Evolutionary conservation across 768 basidiomycete genomes (phyloP).

Genomic region (Phanerochaete sordida): DNA sequence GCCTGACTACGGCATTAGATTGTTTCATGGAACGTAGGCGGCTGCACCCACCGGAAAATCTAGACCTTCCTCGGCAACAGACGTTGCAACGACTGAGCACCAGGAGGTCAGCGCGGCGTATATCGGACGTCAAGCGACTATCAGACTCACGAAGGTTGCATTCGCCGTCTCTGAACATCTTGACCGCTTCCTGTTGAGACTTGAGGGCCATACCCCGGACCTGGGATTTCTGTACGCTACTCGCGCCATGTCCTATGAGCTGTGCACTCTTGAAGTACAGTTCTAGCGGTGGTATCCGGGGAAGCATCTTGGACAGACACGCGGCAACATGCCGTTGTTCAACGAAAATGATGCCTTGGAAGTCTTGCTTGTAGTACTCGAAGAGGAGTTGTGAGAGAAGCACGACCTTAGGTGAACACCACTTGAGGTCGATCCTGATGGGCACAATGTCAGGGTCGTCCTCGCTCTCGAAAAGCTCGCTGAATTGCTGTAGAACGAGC

Average conservation of each 20-base stretch:
- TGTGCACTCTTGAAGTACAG: conserved; percentile 57
- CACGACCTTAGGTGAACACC: conserved; percentile 73
- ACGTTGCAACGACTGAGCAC: conserved; percentile 70
- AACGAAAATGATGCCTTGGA: conserved; percentile 86
- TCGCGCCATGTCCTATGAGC: conserved; percentile 68
- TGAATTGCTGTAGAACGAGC: conserved; percentile 44
- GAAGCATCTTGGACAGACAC: conserved; percentile 62
- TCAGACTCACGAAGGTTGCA: conserved; percentile 67
- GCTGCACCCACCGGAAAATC: conserved; percentile 68
- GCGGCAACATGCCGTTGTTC: conserved; percentile 80
- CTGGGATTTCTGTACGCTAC: conserved; percentile 30
- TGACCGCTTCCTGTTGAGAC: conserved; percentile 57
- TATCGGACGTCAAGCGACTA: too few relatives aligned
- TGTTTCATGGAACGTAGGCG: not conserved
- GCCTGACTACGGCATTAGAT: conserved; percentile 42
- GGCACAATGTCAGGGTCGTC: conserved; percentile 31
- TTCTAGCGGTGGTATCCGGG: conserved; percentile 53
- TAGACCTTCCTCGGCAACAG: conserved; percentile 89
- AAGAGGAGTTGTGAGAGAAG: conserved; percentile 60
- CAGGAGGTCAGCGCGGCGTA: not conserved
- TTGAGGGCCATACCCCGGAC: conserved; percentile 48
- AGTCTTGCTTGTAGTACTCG: conserved; percentile 46
- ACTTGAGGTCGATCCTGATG: conserved; percentile 45
- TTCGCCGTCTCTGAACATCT: conserved; percentile 57
- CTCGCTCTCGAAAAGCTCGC: conserved; percentile 33